These are phyloP conservation scores for Marchantia paleacea DNA, from an alignment of 225 moss, liverwort and hornwort species.

Conservation along the genomic window DNA sequence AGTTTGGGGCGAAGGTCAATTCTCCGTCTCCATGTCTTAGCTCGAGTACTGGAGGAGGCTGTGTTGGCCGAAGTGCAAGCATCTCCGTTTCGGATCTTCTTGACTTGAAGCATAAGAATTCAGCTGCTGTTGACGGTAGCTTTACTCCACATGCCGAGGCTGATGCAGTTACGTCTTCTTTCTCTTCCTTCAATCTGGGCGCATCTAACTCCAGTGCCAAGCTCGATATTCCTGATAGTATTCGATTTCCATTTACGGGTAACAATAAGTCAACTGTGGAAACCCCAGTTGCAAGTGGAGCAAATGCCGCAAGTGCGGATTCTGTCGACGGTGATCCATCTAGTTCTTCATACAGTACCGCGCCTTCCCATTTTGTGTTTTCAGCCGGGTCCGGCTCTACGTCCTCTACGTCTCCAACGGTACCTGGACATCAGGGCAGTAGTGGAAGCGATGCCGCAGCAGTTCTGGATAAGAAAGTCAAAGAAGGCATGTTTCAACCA, in stretches of 20 bases:
- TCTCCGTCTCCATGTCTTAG: slow-evolving; percentile 26
- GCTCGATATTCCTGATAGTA: not conserved
- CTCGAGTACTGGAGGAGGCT: slow-evolving; percentile 46
- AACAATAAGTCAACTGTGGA: slow-evolving; percentile 20
- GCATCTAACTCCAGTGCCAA: slow-evolving; percentile 24
- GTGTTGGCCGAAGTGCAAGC: slow-evolving; percentile 42
- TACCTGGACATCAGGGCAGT: slow-evolving; percentile 11
- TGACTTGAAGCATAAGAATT: slow-evolving; percentile 44
- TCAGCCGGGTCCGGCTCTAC: slow-evolving; percentile 53
- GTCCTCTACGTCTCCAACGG: slow-evolving; percentile 21
- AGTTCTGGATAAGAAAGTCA: slow-evolving; percentile 21
- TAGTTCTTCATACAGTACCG: slow-evolving; percentile 30
- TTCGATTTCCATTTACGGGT: slow-evolving; percentile 12
- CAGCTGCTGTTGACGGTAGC: slow-evolving; percentile 14
- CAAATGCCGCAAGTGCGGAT: slow-evolving; percentile 33
- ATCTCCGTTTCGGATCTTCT: slow-evolving; percentile 62
- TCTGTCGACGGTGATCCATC: slow-evolving; percentile 24
- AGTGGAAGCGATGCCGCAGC: slow-evolving; percentile 15
- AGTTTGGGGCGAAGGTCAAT: slow-evolving; percentile 17
- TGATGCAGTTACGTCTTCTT: slow-evolving; percentile 37
- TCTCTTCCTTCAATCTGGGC: slow-evolving; percentile 43
- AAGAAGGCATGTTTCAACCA: slow-evolving; percentile 9
- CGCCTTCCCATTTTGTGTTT: slow-evolving; percentile 58
- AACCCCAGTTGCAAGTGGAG: slow-evolving; percentile 20
- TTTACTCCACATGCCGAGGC: slow-evolving; percentile 30